These are phyloP conservation scores for Beauveria caledonica DNA, from an alignment of 2,329 filamentous ascomycete genomes.

Conservation along the genomic window DNA sequence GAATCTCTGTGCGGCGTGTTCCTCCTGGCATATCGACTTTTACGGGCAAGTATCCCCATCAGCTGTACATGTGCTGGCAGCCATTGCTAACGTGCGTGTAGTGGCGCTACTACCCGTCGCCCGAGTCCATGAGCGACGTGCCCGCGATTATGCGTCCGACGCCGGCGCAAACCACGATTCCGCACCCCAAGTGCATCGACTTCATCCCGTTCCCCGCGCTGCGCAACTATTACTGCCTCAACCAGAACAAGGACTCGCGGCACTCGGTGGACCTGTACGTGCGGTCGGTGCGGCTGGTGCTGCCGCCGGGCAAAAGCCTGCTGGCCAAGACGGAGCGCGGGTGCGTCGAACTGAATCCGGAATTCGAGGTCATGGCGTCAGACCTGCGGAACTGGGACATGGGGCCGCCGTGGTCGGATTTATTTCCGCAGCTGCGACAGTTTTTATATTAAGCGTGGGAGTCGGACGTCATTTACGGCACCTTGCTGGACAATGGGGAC, in stretches of 20 bases:
- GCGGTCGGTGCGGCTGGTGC: conserved; percentile 10
- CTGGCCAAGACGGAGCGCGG: conserved; percentile 12
- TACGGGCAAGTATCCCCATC: conserved; percentile 15
- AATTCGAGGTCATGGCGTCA: conserved; percentile 17
- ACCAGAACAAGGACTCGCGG: conserved; percentile 4
- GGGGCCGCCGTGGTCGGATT: conserved; percentile 17
- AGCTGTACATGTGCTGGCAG: background rate
- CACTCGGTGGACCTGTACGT: conserved; percentile 13
- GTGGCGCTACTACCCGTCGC: conserved; percentile 13
- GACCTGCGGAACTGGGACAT: conserved; percentile 19
- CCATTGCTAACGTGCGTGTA: background rate
- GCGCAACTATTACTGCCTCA: conserved; percentile 14
- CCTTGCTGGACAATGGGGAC: too few species aligned
- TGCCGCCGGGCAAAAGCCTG: conserved; percentile 15
- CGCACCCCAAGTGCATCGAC: conserved; percentile 13
- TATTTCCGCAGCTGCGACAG: conserved; percentile 16
- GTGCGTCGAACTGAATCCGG: conserved; percentile 16
- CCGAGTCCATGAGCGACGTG: conserved; percentile 8
- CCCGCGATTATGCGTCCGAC: conserved; percentile 13
- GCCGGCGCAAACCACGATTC: conserved; percentile 6
- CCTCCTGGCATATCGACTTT: conserved; percentile 18
- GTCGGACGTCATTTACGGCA: too few species aligned
- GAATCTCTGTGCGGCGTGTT: conserved; percentile 20
- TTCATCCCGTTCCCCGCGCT: conserved; percentile 14
- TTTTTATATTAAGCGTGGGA: background rate